Evolutionary conservation across 352 stramenopile species (phyloP).

Genomic region (Peronospora farinosa): DNA sequence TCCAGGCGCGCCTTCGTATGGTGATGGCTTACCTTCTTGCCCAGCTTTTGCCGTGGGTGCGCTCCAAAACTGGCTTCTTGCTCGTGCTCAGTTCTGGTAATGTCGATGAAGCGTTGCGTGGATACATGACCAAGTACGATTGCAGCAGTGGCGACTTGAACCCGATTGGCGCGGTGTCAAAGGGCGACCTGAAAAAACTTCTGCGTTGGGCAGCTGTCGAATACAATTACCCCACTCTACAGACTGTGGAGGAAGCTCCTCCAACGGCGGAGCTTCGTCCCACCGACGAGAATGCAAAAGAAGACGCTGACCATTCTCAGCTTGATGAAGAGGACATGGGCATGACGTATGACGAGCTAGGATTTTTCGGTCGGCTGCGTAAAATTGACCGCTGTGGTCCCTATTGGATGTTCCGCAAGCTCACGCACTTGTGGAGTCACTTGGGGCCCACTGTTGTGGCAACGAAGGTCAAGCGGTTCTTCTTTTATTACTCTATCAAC

Average conservation of each 20-base stretch:
- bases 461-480: constrained; percentile 95
- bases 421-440: constrained; percentile 84
- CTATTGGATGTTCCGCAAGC: constrained; percentile 90
- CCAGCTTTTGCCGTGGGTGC: constrained; percentile 97
- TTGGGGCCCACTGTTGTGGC: constrained; percentile 69
- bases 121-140: constrained; percentile 99
- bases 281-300: constrained; percentile 58
- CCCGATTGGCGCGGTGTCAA: constrained; percentile 95
- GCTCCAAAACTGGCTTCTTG: constrained; percentile 91
- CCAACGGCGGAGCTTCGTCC: constrained; percentile 95
- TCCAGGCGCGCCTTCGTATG: constrained; percentile 97
- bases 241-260: constrained; percentile 90
- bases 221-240: constrained; percentile 89
- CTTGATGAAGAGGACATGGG: constrained; percentile 99
- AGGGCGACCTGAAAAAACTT: constrained; percentile 95
- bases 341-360: constrained; percentile 98
- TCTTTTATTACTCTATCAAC: constrained; percentile 97
- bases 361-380: constrained; percentile 91
- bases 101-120: constrained; percentile 96
- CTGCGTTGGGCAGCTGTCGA: constrained; percentile 88
- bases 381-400: constrained; percentile 95
- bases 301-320: constrained; percentile 87
- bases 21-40: constrained; percentile 96
- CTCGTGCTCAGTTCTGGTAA: constrained; percentile 97
- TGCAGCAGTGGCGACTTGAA: constrained; percentile 98